Evolutionary conservation across 768 basidiomycete genomes (phyloP).

Genomic region (Boletus reticulatus): DNA sequence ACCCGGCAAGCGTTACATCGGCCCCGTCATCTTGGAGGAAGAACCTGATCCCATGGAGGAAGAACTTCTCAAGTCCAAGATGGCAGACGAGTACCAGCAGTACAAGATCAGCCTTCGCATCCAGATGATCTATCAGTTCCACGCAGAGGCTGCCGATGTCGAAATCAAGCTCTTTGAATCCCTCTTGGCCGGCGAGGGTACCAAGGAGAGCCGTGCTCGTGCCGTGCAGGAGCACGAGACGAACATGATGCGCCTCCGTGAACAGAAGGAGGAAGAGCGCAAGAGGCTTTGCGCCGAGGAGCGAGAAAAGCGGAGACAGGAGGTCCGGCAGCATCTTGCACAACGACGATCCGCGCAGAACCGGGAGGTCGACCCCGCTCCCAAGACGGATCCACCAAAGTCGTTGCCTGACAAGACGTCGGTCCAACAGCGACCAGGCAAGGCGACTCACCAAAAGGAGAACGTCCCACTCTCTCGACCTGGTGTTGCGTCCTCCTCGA

Average conservation of each 20-base stretch:
- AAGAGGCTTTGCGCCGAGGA: constrained; percentile 30
- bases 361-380: constrained; percentile 12
- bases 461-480: constrained; percentile 18
- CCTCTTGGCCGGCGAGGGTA: constrained; percentile 25
- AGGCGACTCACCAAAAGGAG: constrained; percentile 27
- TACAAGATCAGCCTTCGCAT: constrained; percentile 33
- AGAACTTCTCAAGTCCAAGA: constrained; percentile 30
- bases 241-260: constrained; percentile 32
- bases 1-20: constrained; percentile 33
- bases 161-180: constrained; percentile 30
- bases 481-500: constrained; percentile 6
- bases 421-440: constrained; percentile 12
- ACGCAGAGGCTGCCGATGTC: constrained; percentile 27
- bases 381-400: constrained; percentile 14
- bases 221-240: constrained; percentile 33
- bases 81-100: constrained; percentile 32
- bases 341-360: constrained; percentile 20
- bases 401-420: constrained; percentile 14
- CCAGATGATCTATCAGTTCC: constrained; percentile 35
- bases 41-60: constrained; percentile 28
- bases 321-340: constrained; percentile 17
- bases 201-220: constrained; percentile 28
- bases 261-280: constrained; percentile 32
- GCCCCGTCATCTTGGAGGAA: constrained; percentile 29
- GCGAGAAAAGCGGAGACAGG: constrained; percentile 24